Percentiles rank a stretch among this genome's conserved stretches.
Conservation (phyloP, 345 rosid genomes). For the Citrus cavaleriei region DNA sequence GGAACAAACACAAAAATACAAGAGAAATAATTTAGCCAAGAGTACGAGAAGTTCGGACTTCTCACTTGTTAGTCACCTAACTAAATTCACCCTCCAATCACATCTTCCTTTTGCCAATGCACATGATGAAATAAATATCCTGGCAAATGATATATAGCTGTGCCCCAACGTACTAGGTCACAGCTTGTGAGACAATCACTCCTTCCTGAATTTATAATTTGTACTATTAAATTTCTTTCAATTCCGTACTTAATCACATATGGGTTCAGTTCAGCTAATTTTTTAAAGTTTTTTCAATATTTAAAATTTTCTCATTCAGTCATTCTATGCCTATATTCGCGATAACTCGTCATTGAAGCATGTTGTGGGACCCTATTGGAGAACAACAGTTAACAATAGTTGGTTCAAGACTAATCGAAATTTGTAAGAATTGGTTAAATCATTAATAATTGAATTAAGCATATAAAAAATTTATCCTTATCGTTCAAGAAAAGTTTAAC, state of each 20-base stretch:
- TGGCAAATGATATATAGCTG: background rate
- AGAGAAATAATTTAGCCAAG: background rate
- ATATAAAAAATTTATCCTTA: background rate
- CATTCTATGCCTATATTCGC: background rate
- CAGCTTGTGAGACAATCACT: background rate
- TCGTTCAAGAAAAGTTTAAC: background rate
- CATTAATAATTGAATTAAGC: too few species aligned
- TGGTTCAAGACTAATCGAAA: background rate
- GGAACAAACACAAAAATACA: background rate
- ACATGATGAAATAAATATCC: background rate
- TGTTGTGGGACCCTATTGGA: background rate
- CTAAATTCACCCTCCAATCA: background rate
- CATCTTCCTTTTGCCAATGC: background rate
- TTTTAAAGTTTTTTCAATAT: background rate
- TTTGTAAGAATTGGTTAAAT: background rate
- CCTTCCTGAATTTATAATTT: background rate
- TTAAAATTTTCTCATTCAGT: too few species aligned
- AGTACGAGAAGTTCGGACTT: background rate
- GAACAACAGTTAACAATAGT: background rate
- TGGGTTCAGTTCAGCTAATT: background rate
- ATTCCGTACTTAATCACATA: slow-evolving; percentile 9
- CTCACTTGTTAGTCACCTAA: background rate
- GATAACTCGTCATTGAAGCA: background rate
- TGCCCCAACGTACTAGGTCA: background rate
- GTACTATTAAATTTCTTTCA: background rate